Evolutionary conservation across 73 alveolate species (phyloP), one percentile per base, ranked within the genome.

Genomic region (Breviolum minutum): DNA sequence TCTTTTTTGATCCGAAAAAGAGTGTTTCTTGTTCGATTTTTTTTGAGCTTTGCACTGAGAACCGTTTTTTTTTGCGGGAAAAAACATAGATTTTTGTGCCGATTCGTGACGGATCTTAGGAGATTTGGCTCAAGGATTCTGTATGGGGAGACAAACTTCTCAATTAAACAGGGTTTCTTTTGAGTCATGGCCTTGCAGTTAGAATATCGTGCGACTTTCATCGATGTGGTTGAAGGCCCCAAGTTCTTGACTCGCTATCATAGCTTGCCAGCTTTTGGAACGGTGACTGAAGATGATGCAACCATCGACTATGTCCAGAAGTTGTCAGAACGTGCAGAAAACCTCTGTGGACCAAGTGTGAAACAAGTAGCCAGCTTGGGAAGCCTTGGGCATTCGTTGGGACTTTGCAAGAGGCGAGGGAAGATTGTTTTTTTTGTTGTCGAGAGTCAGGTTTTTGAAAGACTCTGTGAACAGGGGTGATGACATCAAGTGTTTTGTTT

Each of bases 51-150:
- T 40, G 54, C 54, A 40, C 54, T 40, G 3, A 40, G 54, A 40
- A 40, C 0, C 5, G 54, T 40, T 3, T 40, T 3, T 40, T 40
- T 40, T 40, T 40, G 0, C 54, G 54, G 54, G n/a, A n/a, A 40
- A 40, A 40, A 40, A 40, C 54, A 40, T 40, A n/a, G n/a, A n/a
- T n/a, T n/a, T n/a, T n/a, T n/a, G 54, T 40, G 54, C 0, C 54
- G 54, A 40, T 40, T 40, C 54, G 54, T 40, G 54, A 3, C 54
- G 54, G 54, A 40, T 3, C 0, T 2, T 3, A 0, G 6, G 83
- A 77, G 86, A 77, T 77, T 77, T 77, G 86, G 86, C 86, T 77
- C 86, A 77, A 29, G 32, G 86, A 77, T 77, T n/a, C 86, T 29
- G 27, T 8, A 62, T 29, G 86, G 32, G 86, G 86, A 77, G 86